phyloP scores from a whole-genome alignment of 345 rosid species.

The Theobroma cacao region DNA sequence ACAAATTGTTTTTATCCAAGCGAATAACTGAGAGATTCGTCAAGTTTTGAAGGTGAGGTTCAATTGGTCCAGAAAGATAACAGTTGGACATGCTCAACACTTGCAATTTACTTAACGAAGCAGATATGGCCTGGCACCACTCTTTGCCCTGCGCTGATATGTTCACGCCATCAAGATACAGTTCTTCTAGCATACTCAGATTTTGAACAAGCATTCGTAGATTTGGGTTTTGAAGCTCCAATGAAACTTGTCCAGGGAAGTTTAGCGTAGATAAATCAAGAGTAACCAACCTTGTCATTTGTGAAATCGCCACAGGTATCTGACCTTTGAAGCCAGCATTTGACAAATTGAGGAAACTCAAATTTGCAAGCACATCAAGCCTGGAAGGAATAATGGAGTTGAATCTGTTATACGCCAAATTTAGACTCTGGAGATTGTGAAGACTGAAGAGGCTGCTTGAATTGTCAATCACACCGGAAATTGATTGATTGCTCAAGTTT shows the following conservation, averaged over 20 bases:
- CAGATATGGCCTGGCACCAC: conserved; percentile 32
- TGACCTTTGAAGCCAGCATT: conserved; percentile 40
- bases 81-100: conserved; percentile 31
- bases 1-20: conserved; percentile 25
- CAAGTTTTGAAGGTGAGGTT: conserved; percentile 13
- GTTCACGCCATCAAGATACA: conserved; percentile 30
- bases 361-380: conserved; percentile 8
- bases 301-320: conserved; percentile 33
- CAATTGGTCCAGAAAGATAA: conserved; percentile 30
- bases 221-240: conserved; percentile 28
- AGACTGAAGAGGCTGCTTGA: conserved; percentile 23
- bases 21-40: conserved; percentile 17
- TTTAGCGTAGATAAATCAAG: conserved; percentile 33
- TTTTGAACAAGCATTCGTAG: conserved; percentile 22
- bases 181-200: conserved; percentile 12
- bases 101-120: conserved; percentile 7
- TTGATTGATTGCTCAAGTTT: conserved; percentile 28
- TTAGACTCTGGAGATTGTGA: conserved; percentile 12
- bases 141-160: conserved; percentile 21
- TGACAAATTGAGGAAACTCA: conserved; percentile 35
- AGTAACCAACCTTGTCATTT: conserved; percentile 20
- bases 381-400: background rate
- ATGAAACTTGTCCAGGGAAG: background rate
- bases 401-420: conserved; percentile 23
- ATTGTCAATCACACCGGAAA: conserved; percentile 18